phyloP scores from a whole-genome alignment of 306 rosid genomes.

The Vigna reflexopilosa region DNA sequence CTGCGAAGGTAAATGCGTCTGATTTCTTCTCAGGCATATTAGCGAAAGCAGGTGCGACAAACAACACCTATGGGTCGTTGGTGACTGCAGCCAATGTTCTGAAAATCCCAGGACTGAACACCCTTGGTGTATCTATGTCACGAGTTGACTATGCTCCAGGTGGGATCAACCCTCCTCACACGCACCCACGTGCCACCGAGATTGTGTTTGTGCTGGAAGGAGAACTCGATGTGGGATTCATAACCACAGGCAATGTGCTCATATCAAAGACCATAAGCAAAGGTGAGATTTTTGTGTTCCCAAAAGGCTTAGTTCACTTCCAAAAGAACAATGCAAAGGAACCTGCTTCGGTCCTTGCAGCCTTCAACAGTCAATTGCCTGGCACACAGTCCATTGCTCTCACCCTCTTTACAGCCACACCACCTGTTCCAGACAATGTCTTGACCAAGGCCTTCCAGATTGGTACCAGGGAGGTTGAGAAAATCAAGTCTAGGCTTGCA shows the following conservation, averaged over 20 bases:
- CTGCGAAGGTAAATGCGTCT: constrained; percentile 53
- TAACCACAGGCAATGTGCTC: constrained; percentile 70
- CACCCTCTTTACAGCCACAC: constrained; percentile 69
- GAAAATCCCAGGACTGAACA: constrained; percentile 85
- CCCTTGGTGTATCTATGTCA: constrained; percentile 79
- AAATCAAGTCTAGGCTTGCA: constrained; percentile 73
- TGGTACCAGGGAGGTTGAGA: constrained; percentile 65
- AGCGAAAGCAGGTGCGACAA: constrained; percentile 73
- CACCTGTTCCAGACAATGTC: constrained; percentile 73
- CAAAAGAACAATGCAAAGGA: constrained; percentile 76
- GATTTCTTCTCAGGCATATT: constrained; percentile 74
- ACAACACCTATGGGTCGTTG: constrained; percentile 71
- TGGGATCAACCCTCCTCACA: constrained; percentile 94
- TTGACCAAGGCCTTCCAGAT: constrained; percentile 69
- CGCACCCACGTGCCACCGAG: constrained; percentile 95
- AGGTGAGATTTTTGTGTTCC: constrained; percentile 86
- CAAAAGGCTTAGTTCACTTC: constrained; percentile 79
- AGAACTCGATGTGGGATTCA: constrained; percentile 76
- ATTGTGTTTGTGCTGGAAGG: constrained; percentile 79
- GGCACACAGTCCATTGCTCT: constrained; percentile 71
- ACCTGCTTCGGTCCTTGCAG: constrained; percentile 72
- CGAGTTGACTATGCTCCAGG: constrained; percentile 88
- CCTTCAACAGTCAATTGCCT: constrained; percentile 83
- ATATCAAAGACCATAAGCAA: constrained; percentile 67
- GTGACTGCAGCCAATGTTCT: constrained; percentile 78